phyloP scores from a whole-genome alignment of 139 green algal species.

The Eudorina sp. region DNA sequence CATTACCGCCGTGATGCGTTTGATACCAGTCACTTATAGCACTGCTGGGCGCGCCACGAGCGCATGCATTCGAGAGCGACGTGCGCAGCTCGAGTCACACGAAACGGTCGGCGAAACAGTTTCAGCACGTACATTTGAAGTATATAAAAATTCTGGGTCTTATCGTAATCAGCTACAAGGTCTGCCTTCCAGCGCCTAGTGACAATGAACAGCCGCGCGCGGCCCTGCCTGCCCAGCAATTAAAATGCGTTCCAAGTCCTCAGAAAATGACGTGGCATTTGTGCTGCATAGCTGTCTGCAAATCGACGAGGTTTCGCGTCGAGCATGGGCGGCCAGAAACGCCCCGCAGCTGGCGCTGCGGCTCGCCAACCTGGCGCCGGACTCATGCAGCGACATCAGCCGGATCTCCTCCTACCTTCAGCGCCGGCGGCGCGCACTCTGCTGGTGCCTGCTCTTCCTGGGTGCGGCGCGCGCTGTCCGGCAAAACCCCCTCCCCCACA shows the following conservation, averaged over 20 bases:
- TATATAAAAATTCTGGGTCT: no score
- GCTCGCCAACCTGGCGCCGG: not conserved
- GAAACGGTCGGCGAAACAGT: no score
- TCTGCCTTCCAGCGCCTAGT: not conserved
- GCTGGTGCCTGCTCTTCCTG: constrained; percentile 23
- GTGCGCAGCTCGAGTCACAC: no score
- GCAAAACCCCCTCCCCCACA: not conserved
- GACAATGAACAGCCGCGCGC: no score
- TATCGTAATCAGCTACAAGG: no score
- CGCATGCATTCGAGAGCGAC: no score
- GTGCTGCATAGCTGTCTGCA: not conserved
- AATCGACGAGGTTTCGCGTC: not conserved
- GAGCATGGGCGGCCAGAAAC: not conserved
- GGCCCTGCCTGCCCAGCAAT: no score
- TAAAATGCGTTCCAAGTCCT: no score
- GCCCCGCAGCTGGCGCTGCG: not conserved
- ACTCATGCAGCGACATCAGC: not conserved
- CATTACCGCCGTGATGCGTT: no score
- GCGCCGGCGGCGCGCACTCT: not conserved
- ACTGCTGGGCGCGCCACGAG: no score
- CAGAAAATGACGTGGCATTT: not conserved
- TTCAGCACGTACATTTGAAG: no score
- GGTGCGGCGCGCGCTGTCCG: not conserved
- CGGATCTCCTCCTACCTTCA: not conserved
- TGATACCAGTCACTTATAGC: no score